phyloP scores from a whole-genome alignment of 129 eudicot species.

The Artemisia annua region DNA sequence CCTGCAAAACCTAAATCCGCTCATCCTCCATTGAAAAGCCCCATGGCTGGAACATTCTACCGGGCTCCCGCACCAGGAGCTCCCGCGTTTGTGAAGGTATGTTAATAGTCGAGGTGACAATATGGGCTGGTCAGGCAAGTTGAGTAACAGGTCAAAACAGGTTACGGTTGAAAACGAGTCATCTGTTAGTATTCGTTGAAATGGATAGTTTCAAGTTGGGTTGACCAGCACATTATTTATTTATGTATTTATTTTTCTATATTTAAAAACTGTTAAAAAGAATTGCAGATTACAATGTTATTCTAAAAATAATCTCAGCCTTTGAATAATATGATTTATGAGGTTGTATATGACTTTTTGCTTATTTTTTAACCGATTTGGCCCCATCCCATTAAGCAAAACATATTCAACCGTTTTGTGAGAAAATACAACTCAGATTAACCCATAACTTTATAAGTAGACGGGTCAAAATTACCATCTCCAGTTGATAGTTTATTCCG shows the following conservation, averaged over 20 bases:
- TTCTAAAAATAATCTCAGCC: neutral
- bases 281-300: neutral
- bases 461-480: neutral
- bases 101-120: neutral
- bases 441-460: neutral
- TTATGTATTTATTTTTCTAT: neutral
- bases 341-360: neutral
- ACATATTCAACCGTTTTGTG: neutral
- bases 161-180: neutral
- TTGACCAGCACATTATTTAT: neutral
- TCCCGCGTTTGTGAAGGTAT: slow-evolving; percentile 80
- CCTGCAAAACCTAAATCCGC: slow-evolving; percentile 73
- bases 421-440: neutral
- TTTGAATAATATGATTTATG: neutral
- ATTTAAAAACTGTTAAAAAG: too few species aligned
- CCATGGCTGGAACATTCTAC: slow-evolving; percentile 94
- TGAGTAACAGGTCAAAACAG: slow-evolving; percentile 2
- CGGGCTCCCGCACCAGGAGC: slow-evolving; percentile 85
- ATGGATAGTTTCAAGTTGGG: neutral
- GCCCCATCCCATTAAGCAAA: neutral
- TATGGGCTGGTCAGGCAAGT: neutral
- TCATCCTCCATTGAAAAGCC: slow-evolving; percentile 76
- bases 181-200: neutral
- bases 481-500: neutral
- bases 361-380: neutral